phyloP scores from a whole-genome alignment of 129 eudicot genomes.

The Lonicera japonica region DNA sequence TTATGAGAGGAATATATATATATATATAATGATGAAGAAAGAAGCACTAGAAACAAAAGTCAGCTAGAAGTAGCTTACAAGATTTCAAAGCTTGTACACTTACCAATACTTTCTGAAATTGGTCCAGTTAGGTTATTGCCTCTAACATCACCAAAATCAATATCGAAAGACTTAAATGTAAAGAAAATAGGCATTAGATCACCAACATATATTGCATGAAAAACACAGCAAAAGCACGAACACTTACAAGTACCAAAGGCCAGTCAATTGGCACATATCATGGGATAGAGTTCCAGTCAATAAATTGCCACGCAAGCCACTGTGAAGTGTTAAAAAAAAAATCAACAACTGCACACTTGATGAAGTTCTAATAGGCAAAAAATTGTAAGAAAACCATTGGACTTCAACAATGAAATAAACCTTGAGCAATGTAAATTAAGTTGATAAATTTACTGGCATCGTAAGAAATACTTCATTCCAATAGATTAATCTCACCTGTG shows the following conservation, averaged over 20 bases:
- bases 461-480: constrained; percentile 60
- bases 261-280: constrained; percentile 90
- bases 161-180: no score
- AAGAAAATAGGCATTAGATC: no score
- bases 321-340: constrained; percentile 14
- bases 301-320: constrained; percentile 65
- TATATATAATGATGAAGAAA: no score
- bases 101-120: constrained; percentile 77
- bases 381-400: background rate
- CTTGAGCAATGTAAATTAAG: background rate
- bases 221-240: no score
- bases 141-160: no score
- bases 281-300: constrained; percentile 69
- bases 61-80: constrained; percentile 42
- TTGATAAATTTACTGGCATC: no score
- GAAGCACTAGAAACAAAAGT: no score
- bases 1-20: no score
- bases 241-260: no score
- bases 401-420: background rate
- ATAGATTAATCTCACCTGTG: constrained; percentile 68
- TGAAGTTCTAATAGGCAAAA: background rate
- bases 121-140: no score
- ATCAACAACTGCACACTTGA: background rate
- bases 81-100: constrained; percentile 84
- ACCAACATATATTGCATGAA: no score